Evolutionary conservation across 164 flowering plant species (phyloP), one percentile per base, ranked within the genome.

Genomic region (Saururus chinensis): DNA sequence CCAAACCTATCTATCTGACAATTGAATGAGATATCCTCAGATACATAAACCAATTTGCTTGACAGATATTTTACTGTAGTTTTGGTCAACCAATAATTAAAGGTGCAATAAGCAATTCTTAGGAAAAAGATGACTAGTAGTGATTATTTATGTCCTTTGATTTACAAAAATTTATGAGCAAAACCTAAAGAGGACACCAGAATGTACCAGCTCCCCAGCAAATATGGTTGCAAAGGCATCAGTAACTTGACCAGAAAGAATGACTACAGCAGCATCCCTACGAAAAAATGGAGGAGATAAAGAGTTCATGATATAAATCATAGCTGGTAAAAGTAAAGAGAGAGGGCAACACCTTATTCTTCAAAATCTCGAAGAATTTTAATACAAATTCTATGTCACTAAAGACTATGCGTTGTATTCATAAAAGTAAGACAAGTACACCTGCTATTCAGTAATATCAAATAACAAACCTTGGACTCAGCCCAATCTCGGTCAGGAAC

Each of bases 1-100:
- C 96, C 97, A 85, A 86, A 88, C 76, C 96, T 82, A 79, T 92
- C 98, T 72, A 92, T 86, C 98, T 92, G 66, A 56, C 69, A 71
- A 65, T 57, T 10, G 56, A 70, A 67, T 19, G 56, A 24, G 62
- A 61, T 58, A 60, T 55, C 66, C 23, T 21, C 60, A 66, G 61
- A 0, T 16, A 19, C 25, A 48, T 14, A 25, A 19, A 19, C 56
- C n/a, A 53, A 51, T 10, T 40, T 12, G 16, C 59, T n/a, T 56
- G 61, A 16, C 13, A 19, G 41, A 65, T 57, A 19, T 25, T 11
- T 57, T 26, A 48, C 19, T 16, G 14, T 13, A 59, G 40, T 9
- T 37, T 40, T 4, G 62, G 16, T 24, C 4, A 13, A 19, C 19
- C n/a, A 35, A 58, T 16, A 58, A 58, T 13, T 26, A 4, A 17